Base-by-base conservation (phyloP, 306 rosid species). In the Quercus parvula region DNA sequence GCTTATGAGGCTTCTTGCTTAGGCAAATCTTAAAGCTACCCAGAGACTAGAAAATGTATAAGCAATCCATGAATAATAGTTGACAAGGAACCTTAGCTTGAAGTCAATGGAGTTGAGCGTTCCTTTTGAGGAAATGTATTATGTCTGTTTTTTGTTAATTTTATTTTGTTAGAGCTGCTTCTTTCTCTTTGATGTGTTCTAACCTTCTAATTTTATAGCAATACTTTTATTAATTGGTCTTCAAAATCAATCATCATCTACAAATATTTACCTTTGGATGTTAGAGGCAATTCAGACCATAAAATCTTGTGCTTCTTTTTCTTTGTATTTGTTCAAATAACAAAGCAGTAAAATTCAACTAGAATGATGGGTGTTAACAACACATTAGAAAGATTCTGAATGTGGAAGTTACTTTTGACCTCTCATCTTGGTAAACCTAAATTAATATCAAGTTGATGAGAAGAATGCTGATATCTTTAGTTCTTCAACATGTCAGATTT, bases 11-110 rank as follows among this genome's bases (percentile, higher is more conserved):
- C 64, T 74, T 81, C 73, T 55, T 83, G 82, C 77, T 74, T 78
- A 75, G 83, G 78, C 77, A 81, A 49, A 64, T 81, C 79, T 75
- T 82, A 75, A 82, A 76, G 84, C 88, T 76, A 75, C 74, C 85
- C 79, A 62, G 78, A 77, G 84, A 59, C 52, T 72, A 78, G 78
- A 78, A 62, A 55, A 30, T 78, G 82, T 81, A 71, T 74, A 81
- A 83, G 84, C 75, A 76, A 74, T 66, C 70, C 76, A 74, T 70
- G 81, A 86, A 80, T 78, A 83, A 83, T 75, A 78, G 77, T 86
- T 70, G 75, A 74, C 85, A 63, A 52, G 81, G 84, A 80, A 80
- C 68, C 82, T 71, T 77, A 77, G 80, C 87, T 81, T 76, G 20
- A 51, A 80, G 75, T 27, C 71, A 78, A 66, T 78, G 70, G 62